Evolutionary conservation across 768 basidiomycete genomes (phyloP).

Genomic region (Pleurotus platypus): DNA sequence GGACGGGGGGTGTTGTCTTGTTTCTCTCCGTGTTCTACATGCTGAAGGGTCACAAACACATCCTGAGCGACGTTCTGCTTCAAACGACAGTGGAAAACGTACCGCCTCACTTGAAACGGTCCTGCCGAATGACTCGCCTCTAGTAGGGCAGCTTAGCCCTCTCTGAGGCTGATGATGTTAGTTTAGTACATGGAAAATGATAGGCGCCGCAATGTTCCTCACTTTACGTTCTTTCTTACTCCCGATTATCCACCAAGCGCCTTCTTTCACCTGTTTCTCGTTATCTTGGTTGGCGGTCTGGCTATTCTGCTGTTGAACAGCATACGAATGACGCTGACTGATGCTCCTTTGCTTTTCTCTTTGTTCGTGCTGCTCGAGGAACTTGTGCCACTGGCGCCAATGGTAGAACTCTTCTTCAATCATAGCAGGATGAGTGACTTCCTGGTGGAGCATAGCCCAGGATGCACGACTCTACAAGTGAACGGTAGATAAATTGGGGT

Average conservation of each 20-base stretch:
- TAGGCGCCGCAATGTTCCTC: too few relatives aligned
- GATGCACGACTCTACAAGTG: conserved; percentile 36
- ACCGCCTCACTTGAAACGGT: too few relatives aligned
- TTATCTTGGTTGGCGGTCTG: too few relatives aligned
- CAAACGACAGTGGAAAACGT: too few relatives aligned
- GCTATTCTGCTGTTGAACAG: neutral
- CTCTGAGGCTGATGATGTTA: too few relatives aligned
- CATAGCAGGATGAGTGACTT: conserved; percentile 31
- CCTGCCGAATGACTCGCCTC: too few relatives aligned
- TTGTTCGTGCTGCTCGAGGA: conserved; percentile 34
- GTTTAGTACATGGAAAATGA: too few relatives aligned
- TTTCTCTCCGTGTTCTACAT: too few relatives aligned
- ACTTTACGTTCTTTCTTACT: neutral
- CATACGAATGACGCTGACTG: neutral
- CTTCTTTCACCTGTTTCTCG: neutral
- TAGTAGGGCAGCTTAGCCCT: too few relatives aligned
- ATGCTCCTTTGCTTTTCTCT: conserved; percentile 21
- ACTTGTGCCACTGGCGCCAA: conserved; percentile 44
- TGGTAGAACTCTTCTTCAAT: conserved; percentile 38
- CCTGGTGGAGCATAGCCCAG: conserved; percentile 38
- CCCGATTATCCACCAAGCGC: conserved; percentile 2
- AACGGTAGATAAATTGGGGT: neutral
- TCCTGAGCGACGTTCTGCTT: too few relatives aligned
- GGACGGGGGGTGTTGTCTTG: too few relatives aligned
- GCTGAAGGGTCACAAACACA: too few relatives aligned